Percentiles rank a stretch among this genome's conserved stretches.
Evolutionary conservation across 352 stramenopile genomes (phyloP).

Genomic region (Globisporangium camurandrum): DNA sequence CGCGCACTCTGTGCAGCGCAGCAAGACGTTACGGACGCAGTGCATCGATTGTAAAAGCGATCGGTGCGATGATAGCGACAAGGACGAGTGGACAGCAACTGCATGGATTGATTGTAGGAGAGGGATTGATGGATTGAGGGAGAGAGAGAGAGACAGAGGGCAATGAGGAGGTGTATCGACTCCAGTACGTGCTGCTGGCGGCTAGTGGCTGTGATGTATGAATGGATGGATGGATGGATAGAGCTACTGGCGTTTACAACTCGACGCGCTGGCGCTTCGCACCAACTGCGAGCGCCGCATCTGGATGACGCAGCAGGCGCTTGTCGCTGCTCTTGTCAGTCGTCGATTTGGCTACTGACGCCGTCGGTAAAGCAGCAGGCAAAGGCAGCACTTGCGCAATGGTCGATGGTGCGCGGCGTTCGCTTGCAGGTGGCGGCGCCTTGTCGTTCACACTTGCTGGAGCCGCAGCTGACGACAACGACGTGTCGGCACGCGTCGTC

Average conservation of each 20-base stretch:
- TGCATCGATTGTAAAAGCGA: slow-evolving; percentile 11
- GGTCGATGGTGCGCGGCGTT: too few species aligned
- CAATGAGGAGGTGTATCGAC: background rate
- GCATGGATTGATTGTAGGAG: background rate
- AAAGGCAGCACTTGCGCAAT: too few species aligned
- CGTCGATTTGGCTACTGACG: too few species aligned
- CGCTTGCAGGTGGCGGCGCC: too few species aligned
- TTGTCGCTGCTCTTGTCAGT: background rate
- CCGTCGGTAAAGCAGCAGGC: too few species aligned
- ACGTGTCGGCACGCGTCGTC: too few species aligned
- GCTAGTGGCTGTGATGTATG: too few species aligned
- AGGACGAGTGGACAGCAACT: background rate
- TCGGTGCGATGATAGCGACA: background rate
- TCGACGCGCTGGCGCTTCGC: background rate
- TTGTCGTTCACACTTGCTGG: too few species aligned
- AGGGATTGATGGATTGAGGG: background rate
- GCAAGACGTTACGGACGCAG: slow-evolving; percentile 26
- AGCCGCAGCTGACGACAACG: too few species aligned
- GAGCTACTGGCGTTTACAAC: too few species aligned
- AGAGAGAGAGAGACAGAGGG: background rate
- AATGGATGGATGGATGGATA: too few species aligned
- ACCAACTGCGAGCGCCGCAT: background rate
- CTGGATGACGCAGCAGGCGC: background rate
- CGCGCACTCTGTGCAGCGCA: slow-evolving; percentile 23
- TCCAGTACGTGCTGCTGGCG: background rate